Base-by-base conservation (phyloP, 192 early-diverging fungal species). In the Linnemannia exigua region DNA sequence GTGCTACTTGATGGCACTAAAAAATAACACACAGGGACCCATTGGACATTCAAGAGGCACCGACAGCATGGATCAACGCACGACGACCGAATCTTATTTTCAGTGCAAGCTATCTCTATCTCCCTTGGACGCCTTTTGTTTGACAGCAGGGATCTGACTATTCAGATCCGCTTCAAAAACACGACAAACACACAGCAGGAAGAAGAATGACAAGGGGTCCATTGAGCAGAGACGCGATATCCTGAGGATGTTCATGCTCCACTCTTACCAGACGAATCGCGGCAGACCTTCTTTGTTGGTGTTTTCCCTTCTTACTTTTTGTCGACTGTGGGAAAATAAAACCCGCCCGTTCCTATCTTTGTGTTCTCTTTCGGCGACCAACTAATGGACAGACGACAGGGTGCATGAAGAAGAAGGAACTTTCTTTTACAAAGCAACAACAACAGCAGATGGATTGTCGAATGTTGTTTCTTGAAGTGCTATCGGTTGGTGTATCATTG, bases 311-410 rank as follows among this genome's bases (percentile, higher is more conserved):
- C 8, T 61, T 61, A 12, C 58, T 14, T 31, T 61, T 61, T n/a
- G 41, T 44, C 25, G 58, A 61, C 58, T 61, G 58, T 61, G 58
- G 58, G 58, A 61, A 61, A 61, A 61, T 61, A 61, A 61, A 61
- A 31, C 1, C 8, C 7, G 6, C 22, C 0, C 58, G 25, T 25
- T 31, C 58, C 8, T 14, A 61, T 61, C 11, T 61, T n/a, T 61
- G 58, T 61, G 25, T 25, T 9, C 58, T 31, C 58, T 63, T 63
- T 25, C 58, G 14, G n/a, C 54, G 54, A 58, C 54, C 6, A 6
- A 58, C 54, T 6, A 6, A 58, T 22, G 4, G 2, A 31, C 58
- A 50, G 14, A 50, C 9, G 14, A 14, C 58, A 16, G 58, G 58
- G 15, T 12, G 58, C 58, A 28, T 33, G 31, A 33, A 28, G 28